Base-by-base conservation (phyloP, 345 rosid species). In the Eucalyptus albens region DNA sequence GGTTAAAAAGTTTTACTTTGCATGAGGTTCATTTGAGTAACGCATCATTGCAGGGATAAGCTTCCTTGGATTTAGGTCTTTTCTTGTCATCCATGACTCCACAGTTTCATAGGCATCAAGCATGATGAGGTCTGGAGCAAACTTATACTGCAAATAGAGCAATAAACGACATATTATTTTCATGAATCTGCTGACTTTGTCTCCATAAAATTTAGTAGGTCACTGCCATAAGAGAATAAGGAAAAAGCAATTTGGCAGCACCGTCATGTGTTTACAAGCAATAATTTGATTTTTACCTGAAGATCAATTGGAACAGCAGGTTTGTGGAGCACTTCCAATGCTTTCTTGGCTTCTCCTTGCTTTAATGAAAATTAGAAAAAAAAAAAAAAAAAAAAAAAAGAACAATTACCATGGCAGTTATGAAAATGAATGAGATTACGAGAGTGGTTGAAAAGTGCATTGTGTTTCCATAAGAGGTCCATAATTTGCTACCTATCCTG, bases 21-120 rank as follows among this genome's bases (percentile, higher is more conserved):
- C 98, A 98, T 97, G 99, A 93, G 99, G 99, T 93, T 97, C 99
- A 90, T 97, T 96, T 91, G 99, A 96, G 95, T 98, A 98, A 77
- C 99, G 99, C 99, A 98, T 96, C 99, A 98, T 97, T 88, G 99
- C 99, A 92, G 99, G 98, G 91, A 97, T 95, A 88, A 98, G 91
- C 91, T 96, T 98, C 94, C 99, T 95, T 45, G 99, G 99, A 89
- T 97, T 96, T 87, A 98, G 93, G 90, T 96, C 93, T 92, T 97
- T 95, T 83, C 93, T 95, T 88, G 96, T 92, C 98, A 98, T 96
- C 99, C 99, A 98, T 88, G 98, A 96, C 92, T 98, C 99, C 91
- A 98, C 99, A 59, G 99, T 97, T 94, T 98, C 99, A 91, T 98
- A 98, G 37, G 99, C 98, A 92, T 98, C 99, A 89, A 98, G 99